Percentiles rank a stretch among this genome's conserved stretches.
These are phyloP conservation scores for Sequoia sempervirens DNA, from an alignment of 75 land plant genomes.

Conservation along the genomic window DNA sequence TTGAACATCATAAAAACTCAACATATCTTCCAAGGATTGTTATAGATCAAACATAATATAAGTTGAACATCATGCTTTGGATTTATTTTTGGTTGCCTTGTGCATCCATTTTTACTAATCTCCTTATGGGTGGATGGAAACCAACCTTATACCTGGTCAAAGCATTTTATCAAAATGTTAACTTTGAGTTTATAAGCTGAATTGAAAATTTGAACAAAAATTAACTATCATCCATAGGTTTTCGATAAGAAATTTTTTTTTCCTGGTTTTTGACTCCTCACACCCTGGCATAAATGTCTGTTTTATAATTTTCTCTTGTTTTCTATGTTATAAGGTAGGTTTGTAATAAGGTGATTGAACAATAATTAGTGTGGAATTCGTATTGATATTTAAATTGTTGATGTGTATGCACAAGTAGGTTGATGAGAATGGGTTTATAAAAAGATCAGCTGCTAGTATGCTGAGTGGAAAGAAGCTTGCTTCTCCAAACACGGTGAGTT, in stretches of 20 bases:
- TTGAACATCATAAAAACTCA: not conserved
- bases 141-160: too few species aligned
- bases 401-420: slow-evolving; percentile 7
- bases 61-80: not conserved
- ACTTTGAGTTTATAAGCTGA: too few species aligned
- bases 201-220: too few species aligned
- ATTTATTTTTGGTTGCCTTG: not conserved
- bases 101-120: not conserved
- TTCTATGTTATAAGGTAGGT: not conserved
- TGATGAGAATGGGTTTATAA: slow-evolving; percentile 15
- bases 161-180: too few species aligned
- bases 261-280: not conserved
- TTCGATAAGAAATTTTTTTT: not conserved
- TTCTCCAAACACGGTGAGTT: slow-evolving; percentile 12
- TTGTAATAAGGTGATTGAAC: not conserved
- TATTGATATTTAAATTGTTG: not conserved
- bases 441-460: slow-evolving; percentile 44
- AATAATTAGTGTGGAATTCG: not conserved
- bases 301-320: not conserved
- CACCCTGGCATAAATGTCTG: not conserved
- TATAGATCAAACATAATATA: not conserved
- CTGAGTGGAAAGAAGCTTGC: slow-evolving; percentile 32
- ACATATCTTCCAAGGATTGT: not conserved
- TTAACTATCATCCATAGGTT: too few species aligned
- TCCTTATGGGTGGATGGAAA: too few species aligned